phyloP scores from a whole-genome alignment of 805 yeast genomes.

The Yamadazyma laniorum region DNA sequence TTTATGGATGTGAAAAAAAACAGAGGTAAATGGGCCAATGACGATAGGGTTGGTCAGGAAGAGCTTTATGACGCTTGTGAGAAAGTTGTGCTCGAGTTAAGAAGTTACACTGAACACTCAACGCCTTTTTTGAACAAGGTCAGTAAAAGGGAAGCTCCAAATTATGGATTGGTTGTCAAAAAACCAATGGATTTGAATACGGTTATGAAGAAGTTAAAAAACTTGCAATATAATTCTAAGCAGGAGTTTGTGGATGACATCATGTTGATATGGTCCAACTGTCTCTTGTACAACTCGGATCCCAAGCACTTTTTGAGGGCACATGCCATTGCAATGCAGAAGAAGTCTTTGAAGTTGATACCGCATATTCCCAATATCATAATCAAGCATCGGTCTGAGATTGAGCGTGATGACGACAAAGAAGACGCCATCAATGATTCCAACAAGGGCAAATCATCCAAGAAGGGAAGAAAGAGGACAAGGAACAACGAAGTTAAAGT shows the following conservation, averaged over 20 bases:
- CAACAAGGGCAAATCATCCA: conserved; percentile 36
- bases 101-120: conserved; percentile 94
- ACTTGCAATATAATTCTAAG: conserved; percentile 78
- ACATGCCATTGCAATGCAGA: conserved; percentile 96
- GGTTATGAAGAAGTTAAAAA: conserved; percentile 83
- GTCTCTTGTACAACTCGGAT: conserved; percentile 89
- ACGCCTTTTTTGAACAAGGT: conserved; percentile 94
- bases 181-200: conserved; percentile 96
- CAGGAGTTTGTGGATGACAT: conserved; percentile 92
- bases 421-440: conserved; percentile 26
- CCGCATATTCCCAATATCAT: conserved; percentile 90
- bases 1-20: conserved; percentile 92
- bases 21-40: conserved; percentile 97
- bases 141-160: conserved; percentile 97
- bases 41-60: conserved; percentile 93
- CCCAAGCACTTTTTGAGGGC: conserved; percentile 88
- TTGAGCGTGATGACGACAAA: conserved; percentile 60
- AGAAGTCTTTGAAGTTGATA: conserved; percentile 68
- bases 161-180: conserved; percentile 85
- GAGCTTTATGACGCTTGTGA: conserved; percentile 97
- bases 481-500: conserved; percentile 33
- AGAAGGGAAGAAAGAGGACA: conserved; percentile 42
- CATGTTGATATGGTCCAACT: conserved; percentile 93
- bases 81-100: conserved; percentile 82
- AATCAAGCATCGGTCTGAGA: conserved; percentile 68